phyloP scores from a whole-genome alignment of 352 stramenopile species.

The Phytophthora melonis region DNA sequence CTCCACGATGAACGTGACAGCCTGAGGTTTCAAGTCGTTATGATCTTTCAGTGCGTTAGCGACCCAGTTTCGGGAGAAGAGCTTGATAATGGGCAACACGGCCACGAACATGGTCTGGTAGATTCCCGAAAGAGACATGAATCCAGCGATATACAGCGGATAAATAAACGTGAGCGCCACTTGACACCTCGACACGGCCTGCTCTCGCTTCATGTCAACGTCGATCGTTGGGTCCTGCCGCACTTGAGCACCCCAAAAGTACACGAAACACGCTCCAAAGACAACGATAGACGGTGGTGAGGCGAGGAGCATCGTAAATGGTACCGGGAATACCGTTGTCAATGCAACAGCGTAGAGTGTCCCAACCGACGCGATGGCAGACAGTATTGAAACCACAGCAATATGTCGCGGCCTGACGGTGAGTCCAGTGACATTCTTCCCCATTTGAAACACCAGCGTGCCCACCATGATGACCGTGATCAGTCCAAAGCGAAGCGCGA shows the following conservation, averaged over 20 bases:
- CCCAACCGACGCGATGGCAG: background rate
- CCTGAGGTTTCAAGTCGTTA: slow-evolving; percentile 6
- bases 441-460: slow-evolving; percentile 5
- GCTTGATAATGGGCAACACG: background rate
- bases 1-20: slow-evolving; percentile 12
- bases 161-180: background rate
- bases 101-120: slow-evolving; percentile 1
- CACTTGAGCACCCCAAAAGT: background rate
- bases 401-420: background rate
- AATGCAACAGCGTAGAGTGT: background rate
- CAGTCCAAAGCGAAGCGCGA: background rate
- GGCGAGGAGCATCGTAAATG: background rate
- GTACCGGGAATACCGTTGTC: background rate
- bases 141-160: background rate
- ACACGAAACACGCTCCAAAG: background rate
- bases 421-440: background rate
- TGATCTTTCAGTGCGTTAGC: background rate
- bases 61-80: slow-evolving; percentile 4
- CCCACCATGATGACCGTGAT: background rate
- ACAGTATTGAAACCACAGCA: background rate
- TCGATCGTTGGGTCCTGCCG: background rate
- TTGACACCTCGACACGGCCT: background rate
- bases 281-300: background rate
- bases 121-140: background rate
- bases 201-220: background rate